These are phyloP conservation scores for Xylariales sp. DNA, from an alignment of 2,329 filamentous ascomycete species.

Conservation along the genomic window DNA sequence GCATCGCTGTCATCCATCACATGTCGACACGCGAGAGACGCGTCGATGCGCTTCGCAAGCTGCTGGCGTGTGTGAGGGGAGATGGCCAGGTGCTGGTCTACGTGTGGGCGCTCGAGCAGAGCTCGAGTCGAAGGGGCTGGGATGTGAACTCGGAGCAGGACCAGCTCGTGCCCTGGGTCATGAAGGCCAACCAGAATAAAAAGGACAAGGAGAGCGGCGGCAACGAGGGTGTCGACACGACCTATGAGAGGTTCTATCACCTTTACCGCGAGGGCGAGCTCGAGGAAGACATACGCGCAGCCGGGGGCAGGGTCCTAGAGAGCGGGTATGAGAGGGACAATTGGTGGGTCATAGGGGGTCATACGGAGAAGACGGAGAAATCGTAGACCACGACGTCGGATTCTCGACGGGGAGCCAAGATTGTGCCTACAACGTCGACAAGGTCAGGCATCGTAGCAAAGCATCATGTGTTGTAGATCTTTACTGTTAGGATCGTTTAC, in stretches of 20 bases:
- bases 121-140: slow-evolving; percentile 87
- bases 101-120: slow-evolving; percentile 96
- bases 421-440: slow-evolving; percentile 15
- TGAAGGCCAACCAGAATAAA: slow-evolving; percentile 56
- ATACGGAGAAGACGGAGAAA: slow-evolving; percentile 31
- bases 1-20: slow-evolving; percentile 94
- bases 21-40: slow-evolving; percentile 81
- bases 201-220: slow-evolving; percentile 28
- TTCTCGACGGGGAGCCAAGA: slow-evolving; percentile 14
- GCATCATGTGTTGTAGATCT: slow-evolving; percentile 27
- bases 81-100: slow-evolving; percentile 81
- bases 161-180: slow-evolving; percentile 95
- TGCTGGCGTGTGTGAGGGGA: slow-evolving; percentile 73
- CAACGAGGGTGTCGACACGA: slow-evolving; percentile 49
- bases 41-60: slow-evolving; percentile 75
- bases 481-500: background rate
- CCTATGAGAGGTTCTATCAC: slow-evolving; percentile 93
- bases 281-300: slow-evolving; percentile 79
- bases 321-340: slow-evolving; percentile 97
- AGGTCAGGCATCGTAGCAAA: slow-evolving; percentile 9
- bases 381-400: slow-evolving; percentile 25
- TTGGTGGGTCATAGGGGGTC: slow-evolving; percentile 86
- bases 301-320: slow-evolving; percentile 80
- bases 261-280: slow-evolving; percentile 89
- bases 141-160: slow-evolving; percentile 86